These are phyloP conservation scores for Chlamydomonas schloesseri DNA, from an alignment of 139 green algal genomes.

Conservation along the genomic window DNA sequence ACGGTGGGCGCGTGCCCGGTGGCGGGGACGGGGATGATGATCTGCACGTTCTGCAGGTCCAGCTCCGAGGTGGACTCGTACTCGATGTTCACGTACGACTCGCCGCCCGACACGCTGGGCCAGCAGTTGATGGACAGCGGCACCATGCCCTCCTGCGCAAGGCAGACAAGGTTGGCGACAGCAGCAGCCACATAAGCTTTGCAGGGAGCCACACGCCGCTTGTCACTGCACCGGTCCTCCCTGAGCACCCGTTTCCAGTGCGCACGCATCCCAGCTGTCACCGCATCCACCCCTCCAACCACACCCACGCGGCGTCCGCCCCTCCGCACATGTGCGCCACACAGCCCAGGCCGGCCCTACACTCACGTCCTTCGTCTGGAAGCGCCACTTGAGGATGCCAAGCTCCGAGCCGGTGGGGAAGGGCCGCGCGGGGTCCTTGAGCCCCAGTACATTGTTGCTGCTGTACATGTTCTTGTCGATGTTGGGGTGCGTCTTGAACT, in stretches of 20 bases:
- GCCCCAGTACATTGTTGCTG: conserved; percentile 78
- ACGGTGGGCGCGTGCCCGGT: conserved; percentile 71
- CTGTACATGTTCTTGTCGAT: conserved; percentile 97
- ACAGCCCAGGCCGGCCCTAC: conserved; percentile 56
- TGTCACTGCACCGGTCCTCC: no score
- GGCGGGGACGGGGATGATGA: conserved; percentile 87
- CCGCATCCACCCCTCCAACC: not conserved
- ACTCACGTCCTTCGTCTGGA: conserved; percentile 81
- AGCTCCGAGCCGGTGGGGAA: conserved; percentile 93
- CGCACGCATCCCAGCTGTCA: not conserved
- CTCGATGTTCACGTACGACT: conserved; percentile 99
- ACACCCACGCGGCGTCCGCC: not conserved
- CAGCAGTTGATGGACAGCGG: conserved; percentile 96
- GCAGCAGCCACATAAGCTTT: no score
- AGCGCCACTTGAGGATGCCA: conserved; percentile 98
- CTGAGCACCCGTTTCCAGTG: no score
- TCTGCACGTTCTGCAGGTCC: conserved; percentile 94
- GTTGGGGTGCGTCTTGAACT: conserved; percentile 99
- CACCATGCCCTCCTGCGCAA: conserved; percentile 77
- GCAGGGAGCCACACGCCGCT: no score
- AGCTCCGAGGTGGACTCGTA: conserved; percentile 90
- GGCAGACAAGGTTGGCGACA: conserved; percentile 21
- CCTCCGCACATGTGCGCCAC: no score
- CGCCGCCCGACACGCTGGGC: conserved; percentile 85
- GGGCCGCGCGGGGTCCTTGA: conserved; percentile 94